Conservation (phyloP, 768 basidiomycete species). For the Dioszegia hungarica region DNA sequence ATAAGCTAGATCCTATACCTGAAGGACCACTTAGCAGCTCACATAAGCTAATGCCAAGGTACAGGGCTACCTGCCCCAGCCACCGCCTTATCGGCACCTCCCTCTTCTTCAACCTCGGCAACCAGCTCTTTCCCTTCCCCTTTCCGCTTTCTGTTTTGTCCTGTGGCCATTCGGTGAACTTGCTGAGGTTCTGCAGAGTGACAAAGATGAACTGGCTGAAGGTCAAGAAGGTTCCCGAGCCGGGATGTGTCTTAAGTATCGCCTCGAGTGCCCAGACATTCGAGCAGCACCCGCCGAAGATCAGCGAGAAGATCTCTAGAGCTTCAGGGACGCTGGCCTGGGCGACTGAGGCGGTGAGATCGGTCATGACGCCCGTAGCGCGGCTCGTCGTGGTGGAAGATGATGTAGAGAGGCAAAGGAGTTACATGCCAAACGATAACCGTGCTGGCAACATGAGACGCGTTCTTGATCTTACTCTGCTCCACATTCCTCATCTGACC, state of each 20-base stretch:
- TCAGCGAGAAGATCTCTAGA: conserved; percentile 61
- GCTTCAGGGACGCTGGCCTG: conserved; percentile 56
- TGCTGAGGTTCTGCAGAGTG: conserved; percentile 61
- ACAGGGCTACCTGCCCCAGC: conserved; percentile 66
- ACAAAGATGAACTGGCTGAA: conserved; percentile 81
- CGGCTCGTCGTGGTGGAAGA: too few relatives aligned
- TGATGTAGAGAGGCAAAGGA: too few relatives aligned
- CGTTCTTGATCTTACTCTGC: too few relatives aligned
- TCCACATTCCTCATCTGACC: too few relatives aligned
- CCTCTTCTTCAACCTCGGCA: conserved; percentile 59
- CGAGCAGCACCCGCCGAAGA: conserved; percentile 79
- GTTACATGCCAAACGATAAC: too few relatives aligned
- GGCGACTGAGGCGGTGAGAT: conserved; percentile 17
- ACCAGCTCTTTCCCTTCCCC: conserved; percentile 2
- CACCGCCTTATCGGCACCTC: conserved; percentile 66
- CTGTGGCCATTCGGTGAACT: conserved; percentile 39
- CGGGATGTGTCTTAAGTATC: conserved; percentile 64
- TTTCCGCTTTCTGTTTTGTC: neutral
- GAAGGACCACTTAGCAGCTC: neutral
- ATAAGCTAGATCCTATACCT: neutral
- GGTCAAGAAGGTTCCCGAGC: conserved; percentile 69
- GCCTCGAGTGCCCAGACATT: conserved; percentile 77
- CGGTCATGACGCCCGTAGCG: neutral
- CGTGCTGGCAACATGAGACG: too few relatives aligned
- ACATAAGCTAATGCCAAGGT: conserved; percentile 60